Evolutionary conservation across 441 rosid species (phyloP), one percentile per base, ranked within the genome.

Genomic region (Biscutella laevigata): DNA sequence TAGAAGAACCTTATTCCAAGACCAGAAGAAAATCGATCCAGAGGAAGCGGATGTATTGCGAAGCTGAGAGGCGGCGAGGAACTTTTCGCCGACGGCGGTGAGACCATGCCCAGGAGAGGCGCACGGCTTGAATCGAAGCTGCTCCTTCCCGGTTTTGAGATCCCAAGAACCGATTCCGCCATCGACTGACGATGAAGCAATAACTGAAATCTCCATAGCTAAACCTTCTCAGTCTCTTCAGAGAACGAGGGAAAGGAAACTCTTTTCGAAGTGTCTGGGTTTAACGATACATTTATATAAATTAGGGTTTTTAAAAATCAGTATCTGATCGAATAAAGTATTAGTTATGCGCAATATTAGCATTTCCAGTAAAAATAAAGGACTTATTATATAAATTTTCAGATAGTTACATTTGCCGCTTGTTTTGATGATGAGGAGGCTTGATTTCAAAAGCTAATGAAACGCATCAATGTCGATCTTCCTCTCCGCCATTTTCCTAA

Each of bases 141-240:
- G 73, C 71, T 81, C 83, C 2, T 57, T 71, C n/a, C 94, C 89
- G 0, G 88, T 70, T 55, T 62, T 62, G 7, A 92, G 77, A 62
- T 83, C 86, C 98, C 95, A 86, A 66, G 83, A 76, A 55, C 87
- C 85, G 52, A 83, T 74, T 36, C 83, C 92, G 34, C 65, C 67
- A 44, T 84, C 88, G 22, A 63, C 51, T 6, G 95, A 85, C 1
- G 96, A 88, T 10, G 96, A 80, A 4, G 89, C 91, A 29, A 80
- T 59, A 11, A 82, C 59, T 47, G 75, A 54, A 16, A 76, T 28
- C 44, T 79, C 86, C 80, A 66, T 73, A 61, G 76, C 60, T 14
- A n/a, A n/a, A n/a, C n/a, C n/a, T n/a, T n/a, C n/a, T n/a, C n/a
- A n/a, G n/a, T n/a, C n/a, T n/a, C n/a, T n/a, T n/a, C 4, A 22